A percentile compares a stretch with the other conserved stretches of the same genome.
Conservation (phyloP, 2,329 filamentous ascomycete species). For the Scedosporium minutisporum region DNA sequence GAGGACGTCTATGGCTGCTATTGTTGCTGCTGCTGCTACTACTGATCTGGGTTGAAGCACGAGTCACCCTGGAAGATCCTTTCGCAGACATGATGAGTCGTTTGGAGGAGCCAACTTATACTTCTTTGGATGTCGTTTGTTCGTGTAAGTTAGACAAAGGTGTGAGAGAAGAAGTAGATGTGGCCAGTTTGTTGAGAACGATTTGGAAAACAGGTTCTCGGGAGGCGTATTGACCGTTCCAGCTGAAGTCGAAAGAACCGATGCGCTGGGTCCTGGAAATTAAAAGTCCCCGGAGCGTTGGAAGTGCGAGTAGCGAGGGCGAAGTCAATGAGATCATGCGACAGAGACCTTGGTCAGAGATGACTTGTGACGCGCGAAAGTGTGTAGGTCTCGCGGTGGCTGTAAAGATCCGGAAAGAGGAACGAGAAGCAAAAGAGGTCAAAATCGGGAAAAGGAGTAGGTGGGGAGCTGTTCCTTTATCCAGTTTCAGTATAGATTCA, state of each 20-base stretch:
- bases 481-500: background rate
- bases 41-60: background rate
- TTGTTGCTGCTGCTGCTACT: background rate
- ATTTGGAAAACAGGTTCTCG: background rate
- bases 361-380: background rate
- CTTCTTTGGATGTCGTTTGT: background rate
- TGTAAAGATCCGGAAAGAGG: background rate
- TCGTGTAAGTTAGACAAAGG: background rate
- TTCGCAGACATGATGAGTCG: background rate
- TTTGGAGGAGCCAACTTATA: background rate
- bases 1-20: background rate
- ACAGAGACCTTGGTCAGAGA: background rate
- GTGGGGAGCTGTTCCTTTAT: background rate
- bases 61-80: background rate
- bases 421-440: background rate
- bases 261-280: background rate
- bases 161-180: background rate
- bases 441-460: background rate
- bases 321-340: no score
- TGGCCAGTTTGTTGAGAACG: background rate
- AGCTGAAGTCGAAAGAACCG: background rate
- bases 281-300: background rate
- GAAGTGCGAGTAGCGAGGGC: no score
- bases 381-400: background rate
- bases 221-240: background rate